These are phyloP conservation scores for Diversispora epigaea DNA, from an alignment of 192 early-diverging fungal species.

Conservation along the genomic window DNA sequence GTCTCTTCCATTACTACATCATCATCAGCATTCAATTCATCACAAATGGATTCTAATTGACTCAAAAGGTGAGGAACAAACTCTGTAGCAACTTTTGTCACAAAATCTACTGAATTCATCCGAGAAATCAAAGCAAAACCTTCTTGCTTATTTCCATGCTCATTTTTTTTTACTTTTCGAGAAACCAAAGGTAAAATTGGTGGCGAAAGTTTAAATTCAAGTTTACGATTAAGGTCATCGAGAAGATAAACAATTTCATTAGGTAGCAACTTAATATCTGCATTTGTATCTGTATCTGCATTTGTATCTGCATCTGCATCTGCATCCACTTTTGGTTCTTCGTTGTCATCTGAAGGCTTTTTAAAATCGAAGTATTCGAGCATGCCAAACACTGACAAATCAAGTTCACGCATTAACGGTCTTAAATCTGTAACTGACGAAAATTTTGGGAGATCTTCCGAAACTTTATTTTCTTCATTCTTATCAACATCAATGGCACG, in stretches of 20 bases:
- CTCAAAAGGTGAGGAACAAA: constrained; percentile 3
- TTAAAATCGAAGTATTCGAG: constrained; percentile 19
- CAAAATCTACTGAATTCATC: constrained; percentile 38
- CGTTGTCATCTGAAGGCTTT: neutral
- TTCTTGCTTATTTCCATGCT: neutral
- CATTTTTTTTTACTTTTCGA: constrained; percentile 35
- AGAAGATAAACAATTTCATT: constrained; percentile 48
- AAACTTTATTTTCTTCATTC: neutral
- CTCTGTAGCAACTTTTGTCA: constrained; percentile 35
- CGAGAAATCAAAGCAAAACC: constrained; percentile 41
- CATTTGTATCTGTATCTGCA: constrained; percentile 15
- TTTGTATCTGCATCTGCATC: neutral
- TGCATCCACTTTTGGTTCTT: constrained; percentile 16
- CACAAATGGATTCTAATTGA: constrained; percentile 19
- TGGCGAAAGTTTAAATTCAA: constrained; percentile 45
- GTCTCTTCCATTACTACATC: constrained; percentile 28
- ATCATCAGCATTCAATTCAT: constrained; percentile 20
- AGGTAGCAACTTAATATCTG: constrained; percentile 29
- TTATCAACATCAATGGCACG: constrained; percentile 12
- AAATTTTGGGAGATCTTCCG: neutral
- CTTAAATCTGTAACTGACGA: constrained; percentile 32
- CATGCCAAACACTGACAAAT: constrained; percentile 21
- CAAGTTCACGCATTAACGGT: constrained; percentile 38
- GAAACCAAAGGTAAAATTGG: constrained; percentile 35
- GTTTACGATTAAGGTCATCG: constrained; percentile 48